Conservation (phyloP, 169 alveolate species). For the Eimeria necatrix region DNA sequence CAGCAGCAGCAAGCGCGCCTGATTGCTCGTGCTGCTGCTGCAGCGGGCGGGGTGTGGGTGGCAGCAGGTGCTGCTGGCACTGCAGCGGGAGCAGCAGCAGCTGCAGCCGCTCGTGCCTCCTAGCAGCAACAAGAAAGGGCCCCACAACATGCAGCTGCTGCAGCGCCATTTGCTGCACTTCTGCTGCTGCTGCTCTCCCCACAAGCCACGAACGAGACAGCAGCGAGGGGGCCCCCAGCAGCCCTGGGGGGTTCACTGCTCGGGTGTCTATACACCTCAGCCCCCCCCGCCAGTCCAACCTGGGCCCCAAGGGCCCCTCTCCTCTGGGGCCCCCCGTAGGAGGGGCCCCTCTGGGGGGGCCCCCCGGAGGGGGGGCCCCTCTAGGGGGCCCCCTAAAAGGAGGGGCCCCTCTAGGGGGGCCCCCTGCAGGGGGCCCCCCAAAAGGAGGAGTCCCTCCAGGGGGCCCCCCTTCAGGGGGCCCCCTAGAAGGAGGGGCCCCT, state of each 20-base stretch:
- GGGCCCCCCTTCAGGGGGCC: too few relatives aligned
- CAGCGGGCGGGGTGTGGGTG: neutral
- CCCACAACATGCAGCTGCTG: slow-evolving; percentile 53
- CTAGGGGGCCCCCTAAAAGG: too few relatives aligned
- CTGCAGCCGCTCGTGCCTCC: slow-evolving; percentile 53
- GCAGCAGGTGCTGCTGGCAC: neutral
- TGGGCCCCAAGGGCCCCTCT: too few relatives aligned
- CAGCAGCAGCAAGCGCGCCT: neutral
- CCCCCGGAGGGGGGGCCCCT: too few relatives aligned
- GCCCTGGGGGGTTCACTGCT: slow-evolving; percentile 63
- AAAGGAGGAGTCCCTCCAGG: too few relatives aligned
- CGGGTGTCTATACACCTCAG: slow-evolving; percentile 61
- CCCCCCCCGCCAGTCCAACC: neutral
- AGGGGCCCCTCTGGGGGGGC: too few relatives aligned
- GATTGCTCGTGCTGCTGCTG: slow-evolving; percentile 29
- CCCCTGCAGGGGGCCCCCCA: too few relatives aligned
- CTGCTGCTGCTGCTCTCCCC: neutral
- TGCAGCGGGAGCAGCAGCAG: slow-evolving; percentile 70
- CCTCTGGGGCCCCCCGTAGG: neutral
- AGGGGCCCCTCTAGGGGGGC: too few relatives aligned
- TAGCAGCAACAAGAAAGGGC: slow-evolving; percentile 56
- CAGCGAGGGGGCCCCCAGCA: slow-evolving; percentile 61
- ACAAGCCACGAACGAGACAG: slow-evolving; percentile 47
- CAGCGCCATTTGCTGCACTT: slow-evolving; percentile 47
- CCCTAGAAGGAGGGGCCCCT: too few relatives aligned